phyloP scores from a whole-genome alignment of 208 protist species.

The Acanthamoeba pearcei region DNA sequence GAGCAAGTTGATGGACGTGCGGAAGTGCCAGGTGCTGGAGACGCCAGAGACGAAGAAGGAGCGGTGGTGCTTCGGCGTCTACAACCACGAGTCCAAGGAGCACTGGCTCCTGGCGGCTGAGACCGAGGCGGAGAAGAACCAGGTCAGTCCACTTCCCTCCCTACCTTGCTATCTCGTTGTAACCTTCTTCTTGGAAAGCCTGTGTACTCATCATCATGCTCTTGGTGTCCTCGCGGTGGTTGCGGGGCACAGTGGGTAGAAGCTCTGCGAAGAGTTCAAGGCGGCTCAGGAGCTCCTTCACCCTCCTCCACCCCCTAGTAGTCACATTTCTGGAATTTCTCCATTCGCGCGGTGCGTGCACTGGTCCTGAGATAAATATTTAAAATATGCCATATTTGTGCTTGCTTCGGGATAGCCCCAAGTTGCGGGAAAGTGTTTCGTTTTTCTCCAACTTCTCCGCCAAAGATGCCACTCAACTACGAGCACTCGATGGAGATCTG shows the following conservation, averaged over 20 bases:
- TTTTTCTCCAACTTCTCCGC: neutral
- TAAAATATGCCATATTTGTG: neutral
- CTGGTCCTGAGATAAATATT: neutral
- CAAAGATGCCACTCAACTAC: neutral
- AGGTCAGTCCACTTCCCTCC: neutral
- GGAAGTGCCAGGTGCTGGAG: neutral
- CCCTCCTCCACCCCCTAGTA: too few relatives aligned
- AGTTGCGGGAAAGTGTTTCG: neutral
- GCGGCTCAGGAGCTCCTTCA: neutral
- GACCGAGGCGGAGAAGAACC: neutral
- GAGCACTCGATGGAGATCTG: neutral
- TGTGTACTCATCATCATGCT: neutral
- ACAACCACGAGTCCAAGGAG: neutral
- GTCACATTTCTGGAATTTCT: too few relatives aligned
- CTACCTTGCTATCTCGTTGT: neutral
- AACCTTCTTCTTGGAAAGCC: too few relatives aligned
- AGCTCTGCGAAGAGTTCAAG: neutral
- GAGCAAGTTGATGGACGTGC: constrained; percentile 17
- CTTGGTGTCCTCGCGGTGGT: neutral
- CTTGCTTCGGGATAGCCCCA: neutral
- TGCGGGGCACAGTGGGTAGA: neutral
- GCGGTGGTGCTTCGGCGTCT: constrained; percentile 10
- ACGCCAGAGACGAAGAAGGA: neutral
- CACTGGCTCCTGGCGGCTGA: neutral
- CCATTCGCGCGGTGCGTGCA: too few relatives aligned